phyloP scores from a whole-genome alignment of 441 rosid genomes.

The Brassica balearica region DNA sequence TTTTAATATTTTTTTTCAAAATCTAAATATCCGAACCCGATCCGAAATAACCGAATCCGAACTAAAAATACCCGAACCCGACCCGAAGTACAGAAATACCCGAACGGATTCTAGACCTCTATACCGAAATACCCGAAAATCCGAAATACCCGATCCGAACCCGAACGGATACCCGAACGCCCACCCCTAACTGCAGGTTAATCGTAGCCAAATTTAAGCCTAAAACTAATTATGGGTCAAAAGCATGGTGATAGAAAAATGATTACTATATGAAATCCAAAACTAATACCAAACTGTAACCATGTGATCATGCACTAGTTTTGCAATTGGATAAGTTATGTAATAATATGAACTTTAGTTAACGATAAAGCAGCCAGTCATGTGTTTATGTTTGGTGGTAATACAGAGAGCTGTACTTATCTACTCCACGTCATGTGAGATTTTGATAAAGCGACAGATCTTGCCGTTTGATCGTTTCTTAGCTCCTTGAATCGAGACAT shows the following conservation, averaged over 20 bases:
- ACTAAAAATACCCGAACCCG: too few species aligned
- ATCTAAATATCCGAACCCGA: too few species aligned
- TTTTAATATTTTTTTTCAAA: too few species aligned
- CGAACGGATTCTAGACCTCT: too few species aligned
- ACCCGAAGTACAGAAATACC: too few species aligned
- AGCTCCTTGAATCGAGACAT: background rate
- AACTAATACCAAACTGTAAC: background rate
- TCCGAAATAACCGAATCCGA: too few species aligned
- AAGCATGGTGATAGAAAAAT: background rate
- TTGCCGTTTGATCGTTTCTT: conserved; percentile 24
- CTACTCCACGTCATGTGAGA: conserved; percentile 34
- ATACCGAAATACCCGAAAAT: too few species aligned
- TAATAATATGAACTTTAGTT: background rate
- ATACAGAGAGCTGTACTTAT: conserved; percentile 1
- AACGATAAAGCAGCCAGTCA: conserved; percentile 1
- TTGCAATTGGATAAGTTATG: background rate
- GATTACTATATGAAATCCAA: background rate
- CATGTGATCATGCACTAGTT: background rate
- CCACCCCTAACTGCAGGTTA: background rate
- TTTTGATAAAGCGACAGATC: conserved; percentile 28
- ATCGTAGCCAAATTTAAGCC: background rate
- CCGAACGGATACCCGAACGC: too few species aligned
- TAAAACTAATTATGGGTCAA: background rate
- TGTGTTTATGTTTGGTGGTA: conserved; percentile 16
- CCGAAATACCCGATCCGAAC: too few species aligned